A percentile compares a stretch with the other conserved stretches of the same genome.
These are phyloP conservation scores for Xylaria venustula DNA, from an alignment of 495 filamentous ascomycete genomes.

Conservation along the genomic window DNA sequence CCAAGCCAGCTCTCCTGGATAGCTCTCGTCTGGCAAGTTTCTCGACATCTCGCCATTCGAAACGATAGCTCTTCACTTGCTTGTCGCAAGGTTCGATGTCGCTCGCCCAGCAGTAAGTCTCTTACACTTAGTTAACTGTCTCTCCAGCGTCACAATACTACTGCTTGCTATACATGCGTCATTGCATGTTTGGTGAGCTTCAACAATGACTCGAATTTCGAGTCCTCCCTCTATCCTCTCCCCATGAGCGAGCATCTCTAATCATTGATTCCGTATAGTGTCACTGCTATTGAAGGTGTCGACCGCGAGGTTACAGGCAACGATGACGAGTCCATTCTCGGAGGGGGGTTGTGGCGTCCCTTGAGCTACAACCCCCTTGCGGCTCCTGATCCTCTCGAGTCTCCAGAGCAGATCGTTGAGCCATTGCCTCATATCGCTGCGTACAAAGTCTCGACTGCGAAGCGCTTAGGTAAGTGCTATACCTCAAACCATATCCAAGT, in stretches of 20 bases:
- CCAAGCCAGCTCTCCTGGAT: not conserved
- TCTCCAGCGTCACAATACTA: not conserved
- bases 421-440: slow-evolving; percentile 34
- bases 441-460: slow-evolving; percentile 54
- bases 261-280: not conserved
- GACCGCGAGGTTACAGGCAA: slow-evolving; percentile 25
- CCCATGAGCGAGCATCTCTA: not conserved
- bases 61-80: not conserved
- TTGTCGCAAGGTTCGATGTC: slow-evolving; percentile 9
- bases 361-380: slow-evolving; percentile 24
- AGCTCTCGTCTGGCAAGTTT: not conserved
- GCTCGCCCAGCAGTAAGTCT: slow-evolving; percentile 16
- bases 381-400: slow-evolving; percentile 10
- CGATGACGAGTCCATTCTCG: slow-evolving; percentile 12
- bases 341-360: slow-evolving; percentile 25
- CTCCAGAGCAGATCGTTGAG: not conserved
- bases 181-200: not conserved
- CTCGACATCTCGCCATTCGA: not conserved
- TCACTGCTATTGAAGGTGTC: slow-evolving; percentile 30
- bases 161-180: not conserved
- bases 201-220: not conserved
- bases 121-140: not conserved
- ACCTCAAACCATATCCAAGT: not conserved
- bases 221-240: not conserved
- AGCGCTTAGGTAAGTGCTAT: slow-evolving; percentile 45